Evolutionary conservation across 108 stramenopile species (phyloP).

Genomic region (Cyclotella baltica): DNA sequence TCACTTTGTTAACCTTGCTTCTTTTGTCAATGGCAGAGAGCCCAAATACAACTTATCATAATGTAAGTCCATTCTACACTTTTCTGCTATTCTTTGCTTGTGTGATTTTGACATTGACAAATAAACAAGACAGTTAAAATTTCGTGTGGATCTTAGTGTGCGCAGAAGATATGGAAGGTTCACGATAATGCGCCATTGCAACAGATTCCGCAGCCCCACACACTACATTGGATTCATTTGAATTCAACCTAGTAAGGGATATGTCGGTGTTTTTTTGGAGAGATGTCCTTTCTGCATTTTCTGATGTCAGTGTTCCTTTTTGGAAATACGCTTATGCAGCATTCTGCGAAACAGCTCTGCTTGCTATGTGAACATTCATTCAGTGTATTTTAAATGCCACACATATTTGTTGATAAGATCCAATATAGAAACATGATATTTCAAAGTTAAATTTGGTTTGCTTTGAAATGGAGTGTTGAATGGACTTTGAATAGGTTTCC

Average conservation of each 20-base stretch:
- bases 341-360: too few species aligned
- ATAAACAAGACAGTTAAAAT: background rate
- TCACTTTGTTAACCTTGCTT: too few species aligned
- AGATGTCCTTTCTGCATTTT: too few species aligned
- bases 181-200: too few species aligned
- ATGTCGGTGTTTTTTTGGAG: too few species aligned
- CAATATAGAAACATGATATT: constrained; percentile 19
- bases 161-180: background rate
- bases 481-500: constrained; percentile 74
- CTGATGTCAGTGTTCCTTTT: background rate
- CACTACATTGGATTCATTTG: too few species aligned
- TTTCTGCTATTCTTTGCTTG: background rate
- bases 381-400: background rate
- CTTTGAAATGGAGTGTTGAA: constrained; percentile 10
- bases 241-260: too few species aligned
- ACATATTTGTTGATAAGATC: background rate
- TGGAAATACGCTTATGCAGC: background rate
- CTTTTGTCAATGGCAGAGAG: too few species aligned
- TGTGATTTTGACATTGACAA: background rate
- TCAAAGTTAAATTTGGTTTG: constrained; percentile 15
- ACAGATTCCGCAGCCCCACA: background rate
- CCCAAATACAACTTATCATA: too few species aligned
- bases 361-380: too few species aligned
- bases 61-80: too few species aligned
- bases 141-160: background rate